These are phyloP conservation scores for Scheffersomyces insectosa DNA, from an alignment of 1,139 yeast genomes.

Conservation along the genomic window DNA sequence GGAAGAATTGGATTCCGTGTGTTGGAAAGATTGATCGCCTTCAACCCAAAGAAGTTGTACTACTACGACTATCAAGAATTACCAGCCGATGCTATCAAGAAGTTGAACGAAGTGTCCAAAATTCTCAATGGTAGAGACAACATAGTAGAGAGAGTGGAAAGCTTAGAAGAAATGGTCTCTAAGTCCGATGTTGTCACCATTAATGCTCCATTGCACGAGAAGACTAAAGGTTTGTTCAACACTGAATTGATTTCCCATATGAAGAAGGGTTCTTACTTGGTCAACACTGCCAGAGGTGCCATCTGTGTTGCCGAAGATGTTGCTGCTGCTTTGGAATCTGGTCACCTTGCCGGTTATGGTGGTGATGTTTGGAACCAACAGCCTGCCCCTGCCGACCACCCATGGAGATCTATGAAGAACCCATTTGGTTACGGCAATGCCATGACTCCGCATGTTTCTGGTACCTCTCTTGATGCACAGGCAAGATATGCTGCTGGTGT, in stretches of 20 bases:
- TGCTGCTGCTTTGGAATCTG: constrained; percentile 71
- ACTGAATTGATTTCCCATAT: constrained; percentile 66
- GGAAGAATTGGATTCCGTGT: constrained; percentile 83
- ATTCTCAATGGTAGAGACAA: constrained; percentile 38
- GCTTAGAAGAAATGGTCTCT: constrained; percentile 66
- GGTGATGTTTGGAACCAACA: constrained; percentile 86
- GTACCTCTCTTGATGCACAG: constrained; percentile 81
- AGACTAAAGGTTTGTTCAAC: constrained; percentile 66
- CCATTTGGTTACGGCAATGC: constrained; percentile 75
- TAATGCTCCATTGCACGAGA: constrained; percentile 76
- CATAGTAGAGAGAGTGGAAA: constrained; percentile 60
- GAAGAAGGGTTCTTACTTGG: constrained; percentile 76
- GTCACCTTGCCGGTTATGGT: constrained; percentile 76
- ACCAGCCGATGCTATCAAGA: constrained; percentile 56
- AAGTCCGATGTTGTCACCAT: constrained; percentile 75
- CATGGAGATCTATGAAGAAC: constrained; percentile 74
- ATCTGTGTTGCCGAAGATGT: constrained; percentile 72
- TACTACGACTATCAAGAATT: constrained; percentile 78
- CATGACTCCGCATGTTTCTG: constrained; percentile 83
- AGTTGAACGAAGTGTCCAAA: constrained; percentile 43
- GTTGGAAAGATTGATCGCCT: constrained; percentile 69
- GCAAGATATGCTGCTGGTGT: constrained; percentile 71
- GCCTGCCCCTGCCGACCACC: constrained; percentile 76
- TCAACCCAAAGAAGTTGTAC: constrained; percentile 70
- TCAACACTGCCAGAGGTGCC: constrained; percentile 86